Conservation (phyloP, 805 yeast species). For the Saitoella complicata region DNA sequence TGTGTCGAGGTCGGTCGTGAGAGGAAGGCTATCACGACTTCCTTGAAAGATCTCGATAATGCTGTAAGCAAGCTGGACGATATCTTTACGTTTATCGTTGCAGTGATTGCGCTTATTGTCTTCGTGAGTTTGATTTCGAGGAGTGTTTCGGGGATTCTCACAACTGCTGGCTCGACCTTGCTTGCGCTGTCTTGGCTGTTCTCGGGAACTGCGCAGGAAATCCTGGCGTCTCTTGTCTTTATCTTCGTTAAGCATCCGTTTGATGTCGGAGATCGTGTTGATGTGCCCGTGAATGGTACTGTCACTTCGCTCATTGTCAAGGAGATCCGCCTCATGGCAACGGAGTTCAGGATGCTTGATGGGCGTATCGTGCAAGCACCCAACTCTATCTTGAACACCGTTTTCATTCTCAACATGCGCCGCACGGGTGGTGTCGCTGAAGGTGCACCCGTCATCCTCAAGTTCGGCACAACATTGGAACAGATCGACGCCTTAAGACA, state of each 20-base stretch:
- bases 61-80: slow-evolving; percentile 25
- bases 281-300: slow-evolving; percentile 14
- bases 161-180: slow-evolving; percentile 26
- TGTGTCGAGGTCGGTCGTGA: slow-evolving; percentile 22
- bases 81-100: slow-evolving; percentile 20
- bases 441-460: slow-evolving; percentile 12
- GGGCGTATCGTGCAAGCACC: slow-evolving; percentile 22
- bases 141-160: slow-evolving; percentile 24
- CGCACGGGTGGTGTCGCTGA: slow-evolving; percentile 19
- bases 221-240: slow-evolving; percentile 24
- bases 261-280: slow-evolving; percentile 27
- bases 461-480: slow-evolving; percentile 19
- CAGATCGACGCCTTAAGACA: slow-evolving; percentile 20
- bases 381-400: slow-evolving; percentile 22
- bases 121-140: slow-evolving; percentile 28
- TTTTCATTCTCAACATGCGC: slow-evolving; percentile 24
- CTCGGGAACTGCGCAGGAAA: slow-evolving; percentile 23
- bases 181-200: slow-evolving; percentile 26
- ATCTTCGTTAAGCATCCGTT: slow-evolving; percentile 28
- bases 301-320: slow-evolving; percentile 14
- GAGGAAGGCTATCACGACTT: slow-evolving; percentile 21
- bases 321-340: slow-evolving; percentile 22
- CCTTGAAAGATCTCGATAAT: slow-evolving; percentile 25
- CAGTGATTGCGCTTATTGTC: slow-evolving; percentile 21
- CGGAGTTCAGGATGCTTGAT: slow-evolving; percentile 20